Conservation (phyloP, 257 asterid species). For the Cruciata laevipes region DNA sequence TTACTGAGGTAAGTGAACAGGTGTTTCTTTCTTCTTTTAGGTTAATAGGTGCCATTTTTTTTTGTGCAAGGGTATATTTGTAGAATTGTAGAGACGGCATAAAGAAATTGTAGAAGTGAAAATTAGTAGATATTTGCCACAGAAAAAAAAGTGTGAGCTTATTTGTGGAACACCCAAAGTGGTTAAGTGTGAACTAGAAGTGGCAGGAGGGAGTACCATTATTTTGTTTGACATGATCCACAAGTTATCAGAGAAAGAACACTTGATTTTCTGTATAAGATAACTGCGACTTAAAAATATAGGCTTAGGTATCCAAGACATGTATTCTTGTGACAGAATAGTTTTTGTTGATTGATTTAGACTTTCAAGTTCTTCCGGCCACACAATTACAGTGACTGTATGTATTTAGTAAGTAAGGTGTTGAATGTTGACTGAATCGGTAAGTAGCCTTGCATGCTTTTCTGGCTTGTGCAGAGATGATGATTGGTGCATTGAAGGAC, state of each 20-base stretch:
- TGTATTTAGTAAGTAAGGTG: conserved; percentile 1
- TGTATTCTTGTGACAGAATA: neutral
- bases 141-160: neutral
- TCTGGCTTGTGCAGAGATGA: conserved; percentile 66
- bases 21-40: too few species aligned
- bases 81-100: neutral
- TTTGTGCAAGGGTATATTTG: neutral
- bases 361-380: neutral
- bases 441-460: neutral
- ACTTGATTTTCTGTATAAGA: neutral
- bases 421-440: neutral
- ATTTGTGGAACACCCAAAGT: too few species aligned
- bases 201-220: neutral
- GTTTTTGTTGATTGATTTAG: neutral
- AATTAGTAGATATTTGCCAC: neutral
- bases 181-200: too few species aligned
- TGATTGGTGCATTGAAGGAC: conserved; percentile 87
- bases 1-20: neutral
- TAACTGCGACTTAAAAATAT: neutral
- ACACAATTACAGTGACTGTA: neutral
- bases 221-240: neutral
- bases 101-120: neutral
- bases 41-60: too few species aligned
- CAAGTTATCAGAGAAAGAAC: neutral
- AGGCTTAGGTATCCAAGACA: neutral